Percentiles rank a stretch among this genome's conserved stretches.
Conservation (phyloP, 2,329 filamentous ascomycete species). For the Pestalotiopsis sp. region DNA sequence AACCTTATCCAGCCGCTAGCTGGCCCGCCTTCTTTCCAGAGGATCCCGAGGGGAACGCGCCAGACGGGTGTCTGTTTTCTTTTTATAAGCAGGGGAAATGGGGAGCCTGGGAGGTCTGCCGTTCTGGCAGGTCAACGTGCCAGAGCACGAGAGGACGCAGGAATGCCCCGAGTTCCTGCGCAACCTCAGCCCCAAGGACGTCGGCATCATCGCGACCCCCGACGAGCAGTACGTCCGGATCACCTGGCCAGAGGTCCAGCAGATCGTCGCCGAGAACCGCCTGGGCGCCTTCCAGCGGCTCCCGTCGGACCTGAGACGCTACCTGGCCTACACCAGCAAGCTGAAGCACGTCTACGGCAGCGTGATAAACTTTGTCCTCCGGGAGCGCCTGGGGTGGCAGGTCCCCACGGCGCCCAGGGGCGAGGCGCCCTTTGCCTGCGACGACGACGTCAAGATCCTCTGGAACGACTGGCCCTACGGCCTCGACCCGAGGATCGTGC, state of each 20-base stretch:
- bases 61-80: no score
- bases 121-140: constrained; percentile 86
- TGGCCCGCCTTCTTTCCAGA: background rate
- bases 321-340: constrained; percentile 69
- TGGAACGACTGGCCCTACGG: constrained; percentile 96
- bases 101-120: constrained; percentile 46
- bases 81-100: constrained; percentile 32
- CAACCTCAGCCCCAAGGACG: constrained; percentile 69
- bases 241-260: constrained; percentile 71
- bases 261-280: constrained; percentile 65
- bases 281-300: constrained; percentile 78
- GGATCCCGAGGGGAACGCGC: no score
- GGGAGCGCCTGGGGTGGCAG: constrained; percentile 71
- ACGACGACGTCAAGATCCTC: constrained; percentile 71
- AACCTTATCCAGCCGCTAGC: background rate
- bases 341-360: constrained; percentile 72
- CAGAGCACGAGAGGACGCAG: constrained; percentile 59
- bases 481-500: constrained; percentile 75
- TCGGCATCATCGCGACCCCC: constrained; percentile 68
- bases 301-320: constrained; percentile 78
- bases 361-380: constrained; percentile 76
- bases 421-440: constrained; percentile 43
- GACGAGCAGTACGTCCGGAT: constrained; percentile 67
- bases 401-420: constrained; percentile 38
- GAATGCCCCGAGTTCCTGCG: constrained; percentile 75